Evolutionary conservation across 2,329 filamentous ascomycete species (phyloP), one percentile per base, ranked within the genome.

Genomic region (Bisporella sp.): DNA sequence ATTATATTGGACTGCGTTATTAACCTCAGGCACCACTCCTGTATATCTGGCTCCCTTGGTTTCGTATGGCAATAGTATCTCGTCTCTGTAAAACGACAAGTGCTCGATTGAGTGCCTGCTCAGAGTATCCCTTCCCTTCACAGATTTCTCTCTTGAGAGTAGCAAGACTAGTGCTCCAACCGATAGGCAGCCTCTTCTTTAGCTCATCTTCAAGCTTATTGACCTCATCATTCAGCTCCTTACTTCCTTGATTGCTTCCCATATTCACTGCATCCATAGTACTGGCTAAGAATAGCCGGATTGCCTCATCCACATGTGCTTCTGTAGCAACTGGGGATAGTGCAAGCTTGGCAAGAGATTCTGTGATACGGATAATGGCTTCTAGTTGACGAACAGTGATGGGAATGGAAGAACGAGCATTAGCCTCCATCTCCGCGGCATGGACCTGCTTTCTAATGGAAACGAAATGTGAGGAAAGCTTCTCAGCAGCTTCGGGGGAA

Each of bases 211-310:
- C 44, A 6, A 46, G 44, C 30, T 46, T 37, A 30, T 46, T 13
- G 21, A 89, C 87, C 67, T 97, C 93, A 46, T 96, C 89, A 69
- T 95, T 92, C 50, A 97, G 74, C 69, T 97, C 92, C 55, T 89
- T 85, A 63, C 84, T 90, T 37, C 88, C 89, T 60, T 87, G 81
- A 56, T 85, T 87, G 59, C 87, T 85, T 53, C 91, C 92, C 62
- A 95, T 89, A 53, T 89, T 92, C 50, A 97, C 90, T 6, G 93
- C 93, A 64, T 99, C 92, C 93, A 99, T 97, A 51, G 93, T 99
- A 4, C 85, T 91, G 57, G 91, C 93, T 31, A 99, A 74, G 83
- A 99, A 99, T 12, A 99, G 79, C 0, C 93, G 85, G 62, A 99
- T 99, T 2, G 93, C 93, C 72, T 99, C 93, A 64, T 99, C 92